phyloP scores from a whole-genome alignment of 164 flowering plant genomes.

The Umbilicus rupestris region DNA sequence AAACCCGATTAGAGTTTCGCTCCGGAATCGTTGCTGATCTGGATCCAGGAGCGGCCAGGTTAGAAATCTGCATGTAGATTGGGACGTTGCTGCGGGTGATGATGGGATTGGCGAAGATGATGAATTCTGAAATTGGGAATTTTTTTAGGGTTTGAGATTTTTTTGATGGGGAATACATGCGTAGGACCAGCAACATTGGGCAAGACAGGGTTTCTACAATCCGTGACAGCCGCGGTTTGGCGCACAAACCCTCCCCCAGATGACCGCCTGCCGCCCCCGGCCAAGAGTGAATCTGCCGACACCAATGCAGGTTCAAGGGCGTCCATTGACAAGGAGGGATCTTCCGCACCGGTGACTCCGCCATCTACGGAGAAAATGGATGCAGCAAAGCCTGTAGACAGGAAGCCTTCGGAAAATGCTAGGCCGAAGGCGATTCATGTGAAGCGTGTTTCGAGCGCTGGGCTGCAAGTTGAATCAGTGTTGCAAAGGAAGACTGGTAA shows the following conservation, averaged over 20 bases:
- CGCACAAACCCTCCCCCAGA: conserved; percentile 24
- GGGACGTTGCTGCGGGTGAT: no score
- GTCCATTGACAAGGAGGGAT: neutral
- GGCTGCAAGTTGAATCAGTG: conserved; percentile 46
- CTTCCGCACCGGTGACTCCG: conserved; percentile 11
- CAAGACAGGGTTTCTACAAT: conserved; percentile 32
- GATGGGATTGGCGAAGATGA: neutral
- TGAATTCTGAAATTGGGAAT: neutral
- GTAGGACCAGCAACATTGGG: conserved; percentile 33
- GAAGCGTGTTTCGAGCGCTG: conserved; percentile 35
- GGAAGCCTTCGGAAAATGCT: conserved; percentile 13
- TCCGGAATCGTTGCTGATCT: neutral
- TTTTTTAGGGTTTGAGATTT: neutral
- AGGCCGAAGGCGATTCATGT: conserved; percentile 30
- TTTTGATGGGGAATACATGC: conserved; percentile 54
- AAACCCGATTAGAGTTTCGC: no score
- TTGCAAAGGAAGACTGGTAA: conserved; percentile 48
- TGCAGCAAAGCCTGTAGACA: neutral
- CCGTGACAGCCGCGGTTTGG: conserved; percentile 44
- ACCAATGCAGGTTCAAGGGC: neutral
- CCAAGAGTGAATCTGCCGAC: conserved; percentile 11
- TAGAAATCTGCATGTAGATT: neutral
- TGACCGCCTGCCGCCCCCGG: conserved; percentile 21
- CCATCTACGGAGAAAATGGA: conserved; percentile 13
- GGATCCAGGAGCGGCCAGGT: neutral